Evolutionary conservation across 1,139 yeast species (phyloP).

Genomic region (Suhomyces yuchorum): DNA sequence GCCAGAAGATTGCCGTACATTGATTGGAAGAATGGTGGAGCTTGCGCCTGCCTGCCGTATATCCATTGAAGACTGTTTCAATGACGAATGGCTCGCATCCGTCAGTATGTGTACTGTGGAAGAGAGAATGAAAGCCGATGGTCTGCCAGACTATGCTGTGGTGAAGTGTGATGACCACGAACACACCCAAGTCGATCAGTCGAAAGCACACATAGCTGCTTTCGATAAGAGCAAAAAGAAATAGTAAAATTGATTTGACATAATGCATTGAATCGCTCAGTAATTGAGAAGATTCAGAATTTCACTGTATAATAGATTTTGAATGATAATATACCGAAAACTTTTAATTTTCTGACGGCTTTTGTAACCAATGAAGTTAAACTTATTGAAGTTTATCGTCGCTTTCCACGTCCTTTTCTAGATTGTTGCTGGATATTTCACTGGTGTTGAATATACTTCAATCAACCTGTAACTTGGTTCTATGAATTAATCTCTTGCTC

Average conservation of each 20-base stretch:
- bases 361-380: too few relatives aligned
- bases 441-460: too few relatives aligned
- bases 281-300: background rate
- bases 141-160: slow-evolving; percentile 36
- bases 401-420: too few relatives aligned
- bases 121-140: slow-evolving; percentile 35
- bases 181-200: slow-evolving; percentile 88
- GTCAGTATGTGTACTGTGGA: slow-evolving; percentile 70
- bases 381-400: too few relatives aligned
- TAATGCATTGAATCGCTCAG: background rate
- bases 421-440: too few relatives aligned
- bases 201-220: slow-evolving; percentile 94
- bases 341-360: too few relatives aligned
- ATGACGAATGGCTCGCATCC: slow-evolving; percentile 71
- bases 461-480: too few relatives aligned
- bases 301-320: background rate
- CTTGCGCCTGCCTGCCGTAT: slow-evolving; percentile 85
- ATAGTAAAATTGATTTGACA: slow-evolving; percentile 16
- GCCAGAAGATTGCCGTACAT: slow-evolving; percentile 66
- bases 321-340: background rate
- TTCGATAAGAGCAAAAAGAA: slow-evolving; percentile 75
- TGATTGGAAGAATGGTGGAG: slow-evolving; percentile 74
- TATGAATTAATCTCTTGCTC: too few relatives aligned
- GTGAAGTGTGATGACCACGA: slow-evolving; percentile 59
- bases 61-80: slow-evolving; percentile 79